These are phyloP conservation scores for Aspergillus haitiensis DNA, from an alignment of 495 filamentous ascomycete genomes.

Conservation along the genomic window DNA sequence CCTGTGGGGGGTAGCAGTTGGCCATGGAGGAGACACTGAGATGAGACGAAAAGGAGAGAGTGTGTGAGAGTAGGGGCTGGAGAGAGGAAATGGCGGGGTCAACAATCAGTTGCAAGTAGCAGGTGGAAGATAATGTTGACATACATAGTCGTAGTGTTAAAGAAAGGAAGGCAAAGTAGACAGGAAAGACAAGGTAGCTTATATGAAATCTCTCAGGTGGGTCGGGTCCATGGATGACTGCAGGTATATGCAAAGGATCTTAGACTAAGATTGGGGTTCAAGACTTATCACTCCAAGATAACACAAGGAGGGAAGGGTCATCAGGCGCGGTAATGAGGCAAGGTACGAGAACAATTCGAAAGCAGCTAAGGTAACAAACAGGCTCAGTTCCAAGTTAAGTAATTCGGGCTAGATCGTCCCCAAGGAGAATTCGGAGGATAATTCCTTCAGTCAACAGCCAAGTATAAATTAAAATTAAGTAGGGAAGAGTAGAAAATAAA, in stretches of 20 bases:
- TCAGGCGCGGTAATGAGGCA: slow-evolving; percentile 26
- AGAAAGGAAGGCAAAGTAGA: slow-evolving; percentile 4
- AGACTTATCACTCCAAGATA: slow-evolving; percentile 25
- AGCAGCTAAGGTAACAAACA: background rate
- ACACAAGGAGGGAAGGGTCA: slow-evolving; percentile 29
- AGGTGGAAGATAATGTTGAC: background rate
- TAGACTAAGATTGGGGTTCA: slow-evolving; percentile 22
- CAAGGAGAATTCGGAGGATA: slow-evolving; percentile 8
- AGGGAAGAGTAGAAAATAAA: slow-evolving; percentile 14
- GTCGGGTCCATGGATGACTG: slow-evolving; percentile 26
- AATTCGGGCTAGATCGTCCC: slow-evolving; percentile 19
- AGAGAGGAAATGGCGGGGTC: background rate
- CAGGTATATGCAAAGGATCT: slow-evolving; percentile 27
- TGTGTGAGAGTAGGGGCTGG: background rate
- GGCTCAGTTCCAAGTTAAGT: slow-evolving; percentile 11
- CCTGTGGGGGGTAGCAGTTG: slow-evolving; percentile 34
- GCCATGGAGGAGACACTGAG: slow-evolving; percentile 30
- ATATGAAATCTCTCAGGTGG: slow-evolving; percentile 25
- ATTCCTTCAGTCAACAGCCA: background rate
- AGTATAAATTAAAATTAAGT: slow-evolving; percentile 8
- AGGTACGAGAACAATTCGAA: slow-evolving; percentile 25
- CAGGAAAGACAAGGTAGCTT: slow-evolving; percentile 16
- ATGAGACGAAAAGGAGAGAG: slow-evolving; percentile 2
- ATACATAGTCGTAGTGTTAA: slow-evolving; percentile 10
- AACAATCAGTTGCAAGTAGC: slow-evolving; percentile 3